These are phyloP conservation scores for Tilletia setariae DNA, from an alignment of 1,284 basidiomycete genomes.

Conservation along the genomic window DNA sequence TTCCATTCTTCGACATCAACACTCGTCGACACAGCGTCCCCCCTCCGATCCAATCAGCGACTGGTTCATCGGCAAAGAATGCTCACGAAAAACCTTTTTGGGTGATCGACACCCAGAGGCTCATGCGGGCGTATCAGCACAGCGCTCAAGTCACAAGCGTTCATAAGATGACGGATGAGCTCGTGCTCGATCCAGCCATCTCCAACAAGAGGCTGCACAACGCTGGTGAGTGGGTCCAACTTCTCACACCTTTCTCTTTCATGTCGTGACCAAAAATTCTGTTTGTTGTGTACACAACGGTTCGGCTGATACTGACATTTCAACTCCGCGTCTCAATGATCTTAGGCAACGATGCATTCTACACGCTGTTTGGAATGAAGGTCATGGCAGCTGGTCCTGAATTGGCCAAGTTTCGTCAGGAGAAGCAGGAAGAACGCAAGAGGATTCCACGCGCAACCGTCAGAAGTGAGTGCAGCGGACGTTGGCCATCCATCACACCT, in stretches of 20 bases:
- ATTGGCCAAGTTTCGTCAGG: neutral
- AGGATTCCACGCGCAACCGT: neutral
- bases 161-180: neutral
- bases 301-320: neutral
- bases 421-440: slow-evolving; percentile 9
- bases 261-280: neutral
- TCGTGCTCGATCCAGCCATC: neutral
- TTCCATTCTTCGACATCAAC: neutral
- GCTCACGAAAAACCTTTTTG: neutral
- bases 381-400: neutral
- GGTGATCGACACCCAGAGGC: slow-evolving; percentile 5
- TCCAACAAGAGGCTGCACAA: slow-evolving; percentile 9
- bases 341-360: slow-evolving; percentile 9
- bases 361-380: slow-evolving; percentile 2
- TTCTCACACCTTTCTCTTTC: neutral
- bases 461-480: too few relatives aligned
- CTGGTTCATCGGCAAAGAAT: neutral
- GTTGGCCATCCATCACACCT: too few relatives aligned
- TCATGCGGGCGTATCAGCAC: neutral
- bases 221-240: slow-evolving; percentile 11
- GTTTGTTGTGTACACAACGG: neutral
- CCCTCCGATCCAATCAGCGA: neutral
- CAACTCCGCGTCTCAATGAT: neutral
- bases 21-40: neutral
- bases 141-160: neutral